Evolutionary conservation across 2,329 filamentous ascomycete genomes (phyloP), one percentile per base, ranked within the genome.

Genomic region (Ceratocystis colombiana): DNA sequence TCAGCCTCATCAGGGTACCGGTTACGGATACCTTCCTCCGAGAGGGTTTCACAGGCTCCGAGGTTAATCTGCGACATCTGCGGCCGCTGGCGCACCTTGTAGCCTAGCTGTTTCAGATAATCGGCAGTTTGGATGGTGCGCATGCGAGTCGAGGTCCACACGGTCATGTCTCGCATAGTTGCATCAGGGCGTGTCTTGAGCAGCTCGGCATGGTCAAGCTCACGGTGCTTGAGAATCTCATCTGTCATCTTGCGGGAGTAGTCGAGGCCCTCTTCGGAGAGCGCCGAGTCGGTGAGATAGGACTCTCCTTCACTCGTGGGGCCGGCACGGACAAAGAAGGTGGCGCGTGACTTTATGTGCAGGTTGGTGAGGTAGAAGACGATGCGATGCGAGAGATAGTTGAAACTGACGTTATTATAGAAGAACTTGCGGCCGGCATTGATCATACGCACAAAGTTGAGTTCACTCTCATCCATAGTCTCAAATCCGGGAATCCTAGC

Each of bases 361-460:
- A 97, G 80, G 73, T 99, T 99, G 73, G 96, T 89, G 61, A 99
- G 84, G 75, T 97, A 99, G 77, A 99, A 99, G 66, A 99, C 93
- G 70, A 99, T 99, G 68, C 94, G 86, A 74, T 99, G 92, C 0
- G 92, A 96, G 41, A 99, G 82, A 73, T 99, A 99, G 71, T 92
- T 93, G 75, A 99, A 97, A 73, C 88, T 92, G 74, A 94, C 89
- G 71, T 97, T 96, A 78, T 99, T 99, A 76, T 97, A 93, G 71
- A 93, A 88, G 73, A 99, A 88, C 70, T 90, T 86, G 73, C 93
- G 86, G 57, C 94, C 94, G 6, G 94, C 94, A 71, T 99, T 99
- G 74, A 97, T 96, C 93, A 99, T 96, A 79, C 96, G 96, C 78
- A 99, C 93, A 77, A 93, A 99, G 74, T 97, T 96, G 69, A 99